Base-by-base conservation (phyloP, 139 green algal species). In the Limnomonas spitsbergensis region DNA sequence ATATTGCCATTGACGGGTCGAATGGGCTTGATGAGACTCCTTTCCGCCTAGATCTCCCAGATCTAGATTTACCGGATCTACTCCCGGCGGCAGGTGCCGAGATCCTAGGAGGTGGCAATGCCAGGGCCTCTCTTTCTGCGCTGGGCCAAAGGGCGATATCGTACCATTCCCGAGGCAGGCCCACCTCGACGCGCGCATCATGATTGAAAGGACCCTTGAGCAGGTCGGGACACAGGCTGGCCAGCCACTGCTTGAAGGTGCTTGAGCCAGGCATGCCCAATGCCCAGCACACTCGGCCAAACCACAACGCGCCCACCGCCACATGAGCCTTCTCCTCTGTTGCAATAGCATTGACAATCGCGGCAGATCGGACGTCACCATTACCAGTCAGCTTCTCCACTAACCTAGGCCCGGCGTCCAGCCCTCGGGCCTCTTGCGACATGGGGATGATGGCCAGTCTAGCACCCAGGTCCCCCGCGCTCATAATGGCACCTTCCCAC, bases 361-460 rank as follows among this genome's bases (percentile, higher is more conserved):
- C 83, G 4, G 90, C 91, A 20, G 79, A 87, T 53, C 89, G 86
- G 40, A 79, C 82, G 85, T 97, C 93, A 0, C 89, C 90, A 0
- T 40, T 40, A 0, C 90, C 90, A n/a, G 89, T 73, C 47, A 96
- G 86, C 35, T 85, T 78, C 36, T 83, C 40, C 38, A 76, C 84
- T 40, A 96, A 81, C 0, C 91, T 75, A n/a, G 73, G 56, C 0
- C 89, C 89, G 0, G 82, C 86, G 79, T 93, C 90, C 72, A 94
- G 75, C 0, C 91, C 91, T 0, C 88, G 77, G 0, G 91, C 92
- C 81, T 96, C 92, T 53, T 96, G 91, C 0, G 77, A 86, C 91
- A 97, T 92, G 26, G 93, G 93, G 27, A 97, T 88, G 1, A 96
- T 80, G 2, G 89, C 93, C 68, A 97, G 78, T 38, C 93, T 90